Percentiles rank a stretch among this genome's conserved stretches.
phyloP scores from a whole-genome alignment of 495 filamentous ascomycete species.

The Xylaria sp. region DNA sequence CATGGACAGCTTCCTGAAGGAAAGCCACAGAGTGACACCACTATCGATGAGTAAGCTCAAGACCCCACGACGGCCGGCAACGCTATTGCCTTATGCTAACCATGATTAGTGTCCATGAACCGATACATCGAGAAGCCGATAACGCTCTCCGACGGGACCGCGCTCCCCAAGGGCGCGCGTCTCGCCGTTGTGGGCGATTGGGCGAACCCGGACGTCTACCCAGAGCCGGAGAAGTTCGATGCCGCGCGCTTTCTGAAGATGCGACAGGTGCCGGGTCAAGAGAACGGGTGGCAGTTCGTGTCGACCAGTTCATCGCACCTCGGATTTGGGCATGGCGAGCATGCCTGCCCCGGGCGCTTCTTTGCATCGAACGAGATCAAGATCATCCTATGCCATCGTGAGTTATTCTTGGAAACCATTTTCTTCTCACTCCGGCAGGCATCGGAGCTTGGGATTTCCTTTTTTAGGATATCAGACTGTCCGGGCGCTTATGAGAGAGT shows the following conservation, averaged over 20 bases:
- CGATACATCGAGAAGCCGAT: conserved; percentile 48
- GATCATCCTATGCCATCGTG: conserved; percentile 45
- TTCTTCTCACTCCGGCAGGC: too few relatives aligned
- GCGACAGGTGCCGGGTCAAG: conserved; percentile 51
- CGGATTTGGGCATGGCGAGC: conserved; percentile 58
- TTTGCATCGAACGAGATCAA: conserved; percentile 59
- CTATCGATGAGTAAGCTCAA: conserved; percentile 41
- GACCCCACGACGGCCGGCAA: not conserved
- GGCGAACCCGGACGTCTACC: conserved; percentile 52
- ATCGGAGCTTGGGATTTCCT: too few relatives aligned
- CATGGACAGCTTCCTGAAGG: conserved; percentile 59
- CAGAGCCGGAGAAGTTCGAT: conserved; percentile 52
- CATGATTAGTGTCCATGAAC: conserved; percentile 48
- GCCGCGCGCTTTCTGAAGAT: conserved; percentile 55
- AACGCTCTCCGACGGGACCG: conserved; percentile 54
- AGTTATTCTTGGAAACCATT: too few relatives aligned
- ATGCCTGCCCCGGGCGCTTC: conserved; percentile 61
- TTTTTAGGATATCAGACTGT: too few relatives aligned
- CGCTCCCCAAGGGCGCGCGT: conserved; percentile 58
- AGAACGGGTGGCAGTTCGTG: conserved; percentile 56
- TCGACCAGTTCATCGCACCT: conserved; percentile 52
- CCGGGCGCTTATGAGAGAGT: too few relatives aligned
- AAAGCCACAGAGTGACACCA: conserved; percentile 48
- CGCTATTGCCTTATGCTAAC: conserved; percentile 24
- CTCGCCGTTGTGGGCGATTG: conserved; percentile 46